Percentiles rank a stretch among this genome's conserved stretches.
These are phyloP conservation scores for Entomortierella chlamydospora DNA, from an alignment of 192 early-diverging fungal genomes.

Conservation along the genomic window DNA sequence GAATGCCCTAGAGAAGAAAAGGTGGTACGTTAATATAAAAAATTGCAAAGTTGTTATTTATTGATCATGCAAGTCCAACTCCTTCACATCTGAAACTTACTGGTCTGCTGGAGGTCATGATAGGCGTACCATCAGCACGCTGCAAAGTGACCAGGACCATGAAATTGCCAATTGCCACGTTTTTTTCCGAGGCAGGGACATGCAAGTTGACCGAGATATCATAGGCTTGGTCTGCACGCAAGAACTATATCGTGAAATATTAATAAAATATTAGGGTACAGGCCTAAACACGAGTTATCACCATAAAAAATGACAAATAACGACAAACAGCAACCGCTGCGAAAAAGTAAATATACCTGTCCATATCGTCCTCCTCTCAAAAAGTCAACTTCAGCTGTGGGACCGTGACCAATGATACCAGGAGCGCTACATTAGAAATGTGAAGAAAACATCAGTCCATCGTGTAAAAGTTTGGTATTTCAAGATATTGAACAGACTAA, in stretches of 20 bases:
- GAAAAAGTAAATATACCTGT: constrained; percentile 14
- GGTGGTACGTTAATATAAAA: no score
- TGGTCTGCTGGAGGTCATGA: constrained; percentile 58
- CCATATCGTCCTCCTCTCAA: constrained; percentile 43
- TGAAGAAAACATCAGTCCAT: no score
- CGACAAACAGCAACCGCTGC: no score
- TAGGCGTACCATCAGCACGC: constrained; percentile 44
- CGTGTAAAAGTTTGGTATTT: no score
- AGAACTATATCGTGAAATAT: constrained; percentile 23
- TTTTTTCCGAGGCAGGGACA: constrained; percentile 56
- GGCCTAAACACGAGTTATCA: no score
- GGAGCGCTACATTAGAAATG: constrained; percentile 15
- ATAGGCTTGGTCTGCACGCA: constrained; percentile 57
- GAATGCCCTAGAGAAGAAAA: constrained; percentile 43
- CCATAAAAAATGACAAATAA: no score
- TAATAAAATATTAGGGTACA: background rate
- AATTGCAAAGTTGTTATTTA: no score
- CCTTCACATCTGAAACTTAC: constrained; percentile 29
- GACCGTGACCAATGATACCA: constrained; percentile 20
- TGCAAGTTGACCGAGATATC: constrained; percentile 56
- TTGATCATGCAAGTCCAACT: background rate
- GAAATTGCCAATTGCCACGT: constrained; percentile 55
- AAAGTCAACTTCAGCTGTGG: constrained; percentile 52
- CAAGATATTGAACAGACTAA: no score
- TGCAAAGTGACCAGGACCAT: constrained; percentile 26